Evolutionary conservation across 495 filamentous ascomycete species (phyloP).

Genomic region (Cercophora sp.): DNA sequence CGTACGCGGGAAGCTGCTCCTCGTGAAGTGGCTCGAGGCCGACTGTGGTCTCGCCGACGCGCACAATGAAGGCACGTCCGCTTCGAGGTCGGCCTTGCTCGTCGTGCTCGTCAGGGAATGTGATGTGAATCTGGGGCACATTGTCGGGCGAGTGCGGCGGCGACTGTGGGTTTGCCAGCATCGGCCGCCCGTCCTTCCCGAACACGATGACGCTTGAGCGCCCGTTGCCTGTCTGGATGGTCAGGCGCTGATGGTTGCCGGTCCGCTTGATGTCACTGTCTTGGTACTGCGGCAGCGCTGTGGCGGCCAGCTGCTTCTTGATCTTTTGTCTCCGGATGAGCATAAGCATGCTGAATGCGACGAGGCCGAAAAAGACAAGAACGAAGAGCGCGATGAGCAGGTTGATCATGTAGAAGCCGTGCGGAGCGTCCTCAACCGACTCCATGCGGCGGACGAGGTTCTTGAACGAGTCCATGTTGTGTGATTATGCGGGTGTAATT

Average conservation of each 20-base stretch:
- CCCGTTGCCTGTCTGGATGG: conserved; percentile 58
- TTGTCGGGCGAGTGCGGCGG: conserved; percentile 73
- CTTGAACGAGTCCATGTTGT: conserved; percentile 47
- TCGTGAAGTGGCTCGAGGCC: conserved; percentile 84
- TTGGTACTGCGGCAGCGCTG: conserved; percentile 56
- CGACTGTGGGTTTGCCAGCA: conserved; percentile 68
- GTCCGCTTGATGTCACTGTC: conserved; percentile 38
- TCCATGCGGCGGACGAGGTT: conserved; percentile 50
- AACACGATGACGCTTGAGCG: conserved; percentile 71
- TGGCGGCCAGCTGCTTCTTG: conserved; percentile 42
- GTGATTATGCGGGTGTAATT: conserved; percentile 18
- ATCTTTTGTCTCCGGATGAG: conserved; percentile 59
- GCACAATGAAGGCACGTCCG: conserved; percentile 85
- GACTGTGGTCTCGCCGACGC: conserved; percentile 81
- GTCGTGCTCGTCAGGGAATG: conserved; percentile 93
- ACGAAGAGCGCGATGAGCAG: conserved; percentile 77
- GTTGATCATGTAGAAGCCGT: conserved; percentile 55
- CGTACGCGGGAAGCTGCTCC: conserved; percentile 79
- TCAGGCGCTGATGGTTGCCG: conserved; percentile 42
- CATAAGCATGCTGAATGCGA: conserved; percentile 62
- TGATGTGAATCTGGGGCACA: conserved; percentile 95
- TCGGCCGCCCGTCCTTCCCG: conserved; percentile 64
- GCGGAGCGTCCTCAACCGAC: conserved; percentile 36
- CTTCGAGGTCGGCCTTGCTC: conserved; percentile 80
- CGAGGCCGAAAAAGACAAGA: conserved; percentile 64